Conservation (phyloP, 2,329 filamentous ascomycete genomes). For the Sclerotinia sclerotiorum region DNA sequence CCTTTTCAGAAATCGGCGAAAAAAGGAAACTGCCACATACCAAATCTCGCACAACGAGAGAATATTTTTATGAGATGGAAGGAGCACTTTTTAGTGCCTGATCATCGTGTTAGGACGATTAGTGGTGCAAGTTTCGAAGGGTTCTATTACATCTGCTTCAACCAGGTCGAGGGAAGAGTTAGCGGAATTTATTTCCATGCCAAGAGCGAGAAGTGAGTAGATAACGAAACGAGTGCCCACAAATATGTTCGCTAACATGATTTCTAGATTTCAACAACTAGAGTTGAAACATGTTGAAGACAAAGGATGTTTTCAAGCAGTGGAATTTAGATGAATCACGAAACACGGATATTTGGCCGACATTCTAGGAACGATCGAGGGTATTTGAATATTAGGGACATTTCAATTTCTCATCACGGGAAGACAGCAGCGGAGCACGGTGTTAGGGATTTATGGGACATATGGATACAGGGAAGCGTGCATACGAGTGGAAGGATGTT, state of each 20-base stretch:
- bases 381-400: slow-evolving; percentile 15
- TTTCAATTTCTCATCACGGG: neutral
- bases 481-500: slow-evolving; percentile 1
- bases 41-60: slow-evolving; percentile 76
- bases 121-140: slow-evolving; percentile 95
- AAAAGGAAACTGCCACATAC: slow-evolving; percentile 58
- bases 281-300: slow-evolving; percentile 87
- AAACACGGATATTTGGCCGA: slow-evolving; percentile 26
- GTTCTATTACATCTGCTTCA: slow-evolving; percentile 99
- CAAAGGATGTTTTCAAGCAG: slow-evolving; percentile 75
- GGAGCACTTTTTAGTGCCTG: slow-evolving; percentile 94
- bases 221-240: neutral
- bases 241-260: slow-evolving; percentile 26
- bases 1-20: slow-evolving; percentile 63
- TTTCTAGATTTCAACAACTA: slow-evolving; percentile 79
- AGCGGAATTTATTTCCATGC: slow-evolving; percentile 97
- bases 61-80: slow-evolving; percentile 99
- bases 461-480: slow-evolving; percentile 15
- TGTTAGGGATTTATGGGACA: slow-evolving; percentile 16
- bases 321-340: slow-evolving; percentile 78
- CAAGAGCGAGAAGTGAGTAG: slow-evolving; percentile 89
- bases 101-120: slow-evolving; percentile 88
- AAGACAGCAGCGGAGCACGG: slow-evolving; percentile 20
- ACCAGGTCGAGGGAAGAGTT: slow-evolving; percentile 81
- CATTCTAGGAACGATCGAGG: neutral